Percentiles rank a stretch among this genome's conserved stretches.
These are phyloP conservation scores for Sporisorium reilianum DNA, from an alignment of 1,284 basidiomycete genomes.

Conservation along the genomic window DNA sequence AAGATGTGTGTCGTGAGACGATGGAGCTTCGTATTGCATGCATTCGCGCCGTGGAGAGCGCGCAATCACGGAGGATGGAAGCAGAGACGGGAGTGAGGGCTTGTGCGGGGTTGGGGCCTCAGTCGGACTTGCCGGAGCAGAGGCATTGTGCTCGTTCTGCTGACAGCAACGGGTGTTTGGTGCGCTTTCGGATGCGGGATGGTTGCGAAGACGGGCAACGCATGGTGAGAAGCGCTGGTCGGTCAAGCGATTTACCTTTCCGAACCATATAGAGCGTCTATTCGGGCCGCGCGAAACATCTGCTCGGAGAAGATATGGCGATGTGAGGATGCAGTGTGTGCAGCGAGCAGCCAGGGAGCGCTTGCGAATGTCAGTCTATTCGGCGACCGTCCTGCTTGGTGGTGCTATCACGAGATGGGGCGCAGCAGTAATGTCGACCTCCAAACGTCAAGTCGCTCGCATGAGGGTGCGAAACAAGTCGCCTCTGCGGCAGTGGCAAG, in stretches of 20 bases:
- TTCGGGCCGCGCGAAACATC: not conserved
- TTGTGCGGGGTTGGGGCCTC: too few relatives aligned
- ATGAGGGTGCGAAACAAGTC: not conserved
- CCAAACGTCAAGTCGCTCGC: not conserved
- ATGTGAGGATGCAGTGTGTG: not conserved
- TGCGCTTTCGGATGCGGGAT: not conserved
- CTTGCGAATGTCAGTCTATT: not conserved
- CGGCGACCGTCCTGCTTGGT: not conserved
- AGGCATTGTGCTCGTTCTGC: slow-evolving; percentile 17
- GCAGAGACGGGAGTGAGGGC: too few relatives aligned
- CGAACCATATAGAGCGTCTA: not conserved
- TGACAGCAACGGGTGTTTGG: not conserved
- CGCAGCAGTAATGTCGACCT: too few relatives aligned
- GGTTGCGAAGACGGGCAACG: not conserved
- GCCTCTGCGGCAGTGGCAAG: not conserved
- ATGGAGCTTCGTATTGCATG: not conserved
- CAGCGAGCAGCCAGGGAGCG: not conserved
- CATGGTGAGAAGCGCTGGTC: not conserved
- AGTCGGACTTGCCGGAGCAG: too few relatives aligned
- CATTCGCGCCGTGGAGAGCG: not conserved
- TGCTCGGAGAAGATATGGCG: not conserved
- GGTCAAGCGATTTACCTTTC: not conserved
- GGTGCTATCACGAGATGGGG: not conserved
- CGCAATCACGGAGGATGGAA: slow-evolving; percentile 4
- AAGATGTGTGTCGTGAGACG: not conserved